Base-by-base conservation (phyloP, 768 basidiomycete genomes). In the Aureoboletus auriporus region DNA sequence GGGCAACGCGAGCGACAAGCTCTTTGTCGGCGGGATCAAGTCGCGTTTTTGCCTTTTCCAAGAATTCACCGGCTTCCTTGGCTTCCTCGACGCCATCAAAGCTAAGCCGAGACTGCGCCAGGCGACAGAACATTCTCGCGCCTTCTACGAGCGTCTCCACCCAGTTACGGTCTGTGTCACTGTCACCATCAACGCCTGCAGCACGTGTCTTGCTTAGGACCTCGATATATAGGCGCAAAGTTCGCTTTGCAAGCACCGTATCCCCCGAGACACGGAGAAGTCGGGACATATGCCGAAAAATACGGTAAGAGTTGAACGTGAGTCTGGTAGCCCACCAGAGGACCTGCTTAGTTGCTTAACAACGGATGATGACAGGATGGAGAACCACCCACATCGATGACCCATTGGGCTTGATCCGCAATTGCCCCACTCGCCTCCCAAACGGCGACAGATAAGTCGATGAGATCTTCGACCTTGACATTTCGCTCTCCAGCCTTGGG, bases 251-350 rank as follows among this genome's bases (percentile, higher is more conserved):
- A 4, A 91, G 75, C 14, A 72, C 63, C 3, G 69, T 67, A 54
- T 84, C 83, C 8, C 80, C 81, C 0, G 77, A 73, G 11, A 80
- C 76, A 49, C 82, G 79, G 13, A 89, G 68, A 2, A 94, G 67
- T 1, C 86, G 82, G 27, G 82, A 81, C 75, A 97, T 84, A 65
- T 96, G 89, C 1, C 94, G 83, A 46, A 90, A 78, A 8, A 97
- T 71, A 8, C 83, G 80, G 51, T 86, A 86, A 0, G 90, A 94
- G 61, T 96, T 93, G 74, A 97, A 96, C 0, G 95, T 98, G 17
- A 93, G 77, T 17, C 86, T 83, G 8, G 92, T 93, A 1, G 92
- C 87, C 92, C 92, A 93, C 88, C 92, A 95, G 2, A 97, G 76
- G 17, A 92, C 78, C 88, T 89, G 64, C 30, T 39, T 36, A 1